phyloP scores from a whole-genome alignment of 495 filamentous ascomycete species.

The Penicillium maclennaniae region DNA sequence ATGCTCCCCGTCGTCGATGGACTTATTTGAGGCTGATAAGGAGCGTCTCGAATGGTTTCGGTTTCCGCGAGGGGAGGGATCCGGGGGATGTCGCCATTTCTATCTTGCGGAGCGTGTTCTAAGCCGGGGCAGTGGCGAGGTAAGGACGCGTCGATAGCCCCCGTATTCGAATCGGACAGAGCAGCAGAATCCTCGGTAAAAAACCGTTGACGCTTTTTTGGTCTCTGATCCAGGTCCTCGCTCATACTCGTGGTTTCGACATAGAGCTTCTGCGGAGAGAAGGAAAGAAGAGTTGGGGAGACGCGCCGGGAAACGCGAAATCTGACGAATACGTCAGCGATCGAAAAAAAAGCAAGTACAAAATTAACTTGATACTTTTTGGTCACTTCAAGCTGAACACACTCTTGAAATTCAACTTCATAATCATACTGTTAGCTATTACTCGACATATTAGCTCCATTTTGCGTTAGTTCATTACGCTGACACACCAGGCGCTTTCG shows the following conservation, averaged over 20 bases:
- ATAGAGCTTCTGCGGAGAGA: conserved; percentile 4
- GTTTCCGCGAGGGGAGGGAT: not conserved
- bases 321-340: conserved; percentile 32
- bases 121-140: conserved; percentile 7
- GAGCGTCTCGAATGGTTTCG: not conserved
- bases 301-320: conserved; percentile 41
- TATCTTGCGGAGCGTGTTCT: not conserved
- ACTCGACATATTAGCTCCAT: too few relatives aligned
- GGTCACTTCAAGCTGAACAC: not conserved
- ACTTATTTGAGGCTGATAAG: not conserved
- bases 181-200: conserved; percentile 53
- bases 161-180: conserved; percentile 1
- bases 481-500: conserved; percentile 7
- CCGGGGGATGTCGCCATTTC: conserved; percentile 1
- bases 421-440: not conserved
- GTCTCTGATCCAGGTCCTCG: conserved; percentile 43
- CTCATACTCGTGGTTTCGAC: conserved; percentile 22
- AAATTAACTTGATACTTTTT: not conserved
- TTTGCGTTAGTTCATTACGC: not conserved
- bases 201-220: conserved; percentile 77
- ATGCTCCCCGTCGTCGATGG: not conserved
- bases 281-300: conserved; percentile 21
- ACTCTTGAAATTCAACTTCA: not conserved
- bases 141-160: conserved; percentile 22
- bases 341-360: not conserved